phyloP scores from a whole-genome alignment of 257 asterid species.

The Paraleonurus japonicus region DNA sequence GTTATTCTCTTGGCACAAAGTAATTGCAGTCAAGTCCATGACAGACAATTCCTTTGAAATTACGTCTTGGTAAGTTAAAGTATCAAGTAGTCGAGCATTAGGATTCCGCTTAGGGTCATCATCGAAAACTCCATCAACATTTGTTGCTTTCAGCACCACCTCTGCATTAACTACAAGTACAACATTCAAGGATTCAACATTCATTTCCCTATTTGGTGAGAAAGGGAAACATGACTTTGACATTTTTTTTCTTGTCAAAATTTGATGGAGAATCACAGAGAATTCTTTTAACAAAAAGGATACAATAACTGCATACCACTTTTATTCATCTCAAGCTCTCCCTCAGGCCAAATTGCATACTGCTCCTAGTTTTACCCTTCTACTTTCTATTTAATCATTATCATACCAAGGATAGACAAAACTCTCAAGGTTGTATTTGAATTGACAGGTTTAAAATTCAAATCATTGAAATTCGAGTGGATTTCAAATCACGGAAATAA shows the following conservation, averaged over 20 bases:
- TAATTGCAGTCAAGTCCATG: constrained; percentile 96
- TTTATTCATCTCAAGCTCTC: not conserved
- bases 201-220: constrained; percentile 10
- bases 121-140: constrained; percentile 90
- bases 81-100: constrained; percentile 69
- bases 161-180: constrained; percentile 73
- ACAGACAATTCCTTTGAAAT: constrained; percentile 82
- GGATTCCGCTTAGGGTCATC: constrained; percentile 74
- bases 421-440: not conserved
- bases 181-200: constrained; percentile 14
- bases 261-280: not conserved
- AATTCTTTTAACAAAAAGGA: not conserved
- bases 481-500: not conserved
- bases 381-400: not conserved
- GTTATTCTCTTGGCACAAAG: constrained; percentile 96
- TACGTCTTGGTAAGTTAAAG: constrained; percentile 76
- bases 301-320: not conserved
- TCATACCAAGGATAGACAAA: not conserved
- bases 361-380: not conserved
- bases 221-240: not conserved
- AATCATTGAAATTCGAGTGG: not conserved
- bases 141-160: constrained; percentile 96
- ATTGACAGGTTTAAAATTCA: not conserved
- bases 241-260: not conserved
- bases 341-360: not conserved